A percentile compares a stretch with the other conserved stretches of the same genome.
phyloP scores from a whole-genome alignment of 139 green algal genomes.

The Deuterostichococcus epilithicus region DNA sequence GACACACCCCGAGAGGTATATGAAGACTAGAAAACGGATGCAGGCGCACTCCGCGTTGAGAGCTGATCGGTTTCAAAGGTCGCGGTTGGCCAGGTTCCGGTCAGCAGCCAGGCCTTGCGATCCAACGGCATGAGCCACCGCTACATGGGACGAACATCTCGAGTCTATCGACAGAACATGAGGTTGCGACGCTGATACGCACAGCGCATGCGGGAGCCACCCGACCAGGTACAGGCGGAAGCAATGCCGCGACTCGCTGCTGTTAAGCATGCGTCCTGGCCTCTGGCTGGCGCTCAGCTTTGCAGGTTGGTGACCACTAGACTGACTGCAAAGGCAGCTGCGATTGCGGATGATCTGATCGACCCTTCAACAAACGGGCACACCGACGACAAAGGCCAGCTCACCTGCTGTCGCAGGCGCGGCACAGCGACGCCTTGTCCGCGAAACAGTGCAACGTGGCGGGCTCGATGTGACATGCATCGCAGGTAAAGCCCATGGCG shows the following conservation, averaged over 20 bases:
- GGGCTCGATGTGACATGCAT: conserved; percentile 7
- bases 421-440: conserved; percentile 12
- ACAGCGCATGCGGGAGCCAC: too few species aligned
- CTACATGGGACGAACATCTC: background rate
- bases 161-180: too few species aligned
- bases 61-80: background rate
- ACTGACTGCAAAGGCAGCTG: background rate
- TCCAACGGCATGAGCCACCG: background rate
- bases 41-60: background rate
- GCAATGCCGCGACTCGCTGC: background rate
- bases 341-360: background rate
- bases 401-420: conserved; percentile 13
- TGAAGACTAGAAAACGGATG: background rate
- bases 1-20: background rate
- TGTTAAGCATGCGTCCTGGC: background rate
- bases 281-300: too few species aligned
- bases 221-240: too few species aligned
- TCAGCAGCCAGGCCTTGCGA: background rate
- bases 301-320: background rate
- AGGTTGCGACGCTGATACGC: too few species aligned
- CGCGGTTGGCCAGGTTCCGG: background rate
- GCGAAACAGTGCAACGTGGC: conserved; percentile 17
- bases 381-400: background rate
- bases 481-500: conserved; percentile 6
- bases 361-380: background rate